Evolutionary conservation across 805 yeast species (phyloP).

Genomic region (Suhomyces emberorum): DNA sequence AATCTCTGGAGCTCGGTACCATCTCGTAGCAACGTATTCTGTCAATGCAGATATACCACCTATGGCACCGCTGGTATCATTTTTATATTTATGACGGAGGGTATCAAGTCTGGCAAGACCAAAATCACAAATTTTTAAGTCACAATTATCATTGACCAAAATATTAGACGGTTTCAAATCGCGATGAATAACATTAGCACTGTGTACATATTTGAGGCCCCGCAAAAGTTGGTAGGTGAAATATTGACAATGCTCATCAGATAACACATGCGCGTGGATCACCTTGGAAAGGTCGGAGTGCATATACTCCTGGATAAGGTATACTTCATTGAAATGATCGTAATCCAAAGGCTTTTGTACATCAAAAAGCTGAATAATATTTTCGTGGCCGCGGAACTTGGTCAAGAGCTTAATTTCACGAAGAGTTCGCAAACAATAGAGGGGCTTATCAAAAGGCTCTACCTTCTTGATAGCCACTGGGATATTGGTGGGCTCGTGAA

Average conservation of each 20-base stretch:
- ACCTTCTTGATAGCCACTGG: conserved; percentile 77
- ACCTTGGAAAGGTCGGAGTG: conserved; percentile 68
- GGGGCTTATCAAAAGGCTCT: conserved; percentile 62
- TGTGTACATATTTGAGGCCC: conserved; percentile 68
- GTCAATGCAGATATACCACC: conserved; percentile 50
- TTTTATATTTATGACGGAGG: conserved; percentile 35
- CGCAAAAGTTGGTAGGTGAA: conserved; percentile 67
- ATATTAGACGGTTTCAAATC: conserved; percentile 76
- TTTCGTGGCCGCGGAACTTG: conserved; percentile 66
- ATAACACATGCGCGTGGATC: conserved; percentile 52
- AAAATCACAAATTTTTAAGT: conserved; percentile 74
- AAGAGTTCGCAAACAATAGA: conserved; percentile 66
- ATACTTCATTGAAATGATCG: conserved; percentile 67
- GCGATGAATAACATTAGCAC: conserved; percentile 70
- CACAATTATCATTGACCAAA: conserved; percentile 65
- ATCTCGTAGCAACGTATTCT: conserved; percentile 80
- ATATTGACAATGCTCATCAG: conserved; percentile 68
- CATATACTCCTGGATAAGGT: conserved; percentile 74
- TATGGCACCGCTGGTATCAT: conserved; percentile 6
- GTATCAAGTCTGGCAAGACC: conserved; percentile 61
- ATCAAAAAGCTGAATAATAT: conserved; percentile 64
- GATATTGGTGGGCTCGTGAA: conserved; percentile 56
- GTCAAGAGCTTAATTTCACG: conserved; percentile 66
- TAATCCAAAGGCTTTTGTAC: conserved; percentile 60
- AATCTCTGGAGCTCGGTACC: conserved; percentile 84